Conservation (phyloP, 2,329 filamentous ascomycete species). For the Akanthomyces lecanii region DNA sequence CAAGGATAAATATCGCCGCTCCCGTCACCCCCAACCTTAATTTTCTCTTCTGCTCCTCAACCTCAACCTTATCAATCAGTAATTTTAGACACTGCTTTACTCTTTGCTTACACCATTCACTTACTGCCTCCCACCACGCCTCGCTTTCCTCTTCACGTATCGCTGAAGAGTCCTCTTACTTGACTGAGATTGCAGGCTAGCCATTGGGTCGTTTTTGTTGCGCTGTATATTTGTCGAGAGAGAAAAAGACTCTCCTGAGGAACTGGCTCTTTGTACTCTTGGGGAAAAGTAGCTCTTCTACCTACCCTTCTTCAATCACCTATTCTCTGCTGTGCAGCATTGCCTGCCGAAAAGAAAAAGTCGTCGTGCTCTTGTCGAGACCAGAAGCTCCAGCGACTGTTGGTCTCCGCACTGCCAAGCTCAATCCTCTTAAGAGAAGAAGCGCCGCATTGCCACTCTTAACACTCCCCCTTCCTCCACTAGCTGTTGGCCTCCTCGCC, state of each 20-base stretch:
- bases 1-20: constrained; percentile 15
- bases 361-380: constrained; percentile 4
- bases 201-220: constrained; percentile 5
- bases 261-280: constrained; percentile 3
- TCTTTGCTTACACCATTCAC: not conserved
- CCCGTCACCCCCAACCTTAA: not conserved
- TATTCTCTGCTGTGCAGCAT: constrained; percentile 19
- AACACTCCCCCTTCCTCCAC: constrained; percentile 5
- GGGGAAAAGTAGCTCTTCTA: constrained; percentile 22
- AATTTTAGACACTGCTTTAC: not conserved
- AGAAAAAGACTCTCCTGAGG: not conserved
- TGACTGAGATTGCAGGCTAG: not conserved
- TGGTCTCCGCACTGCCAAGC: not conserved
- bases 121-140: not conserved
- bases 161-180: not conserved
- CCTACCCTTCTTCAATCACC: constrained; percentile 23
- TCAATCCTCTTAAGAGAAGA: constrained; percentile 4
- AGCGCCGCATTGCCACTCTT: constrained; percentile 7
- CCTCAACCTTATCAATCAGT: not conserved
- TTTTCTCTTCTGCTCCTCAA: not conserved
- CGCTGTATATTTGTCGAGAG: not conserved
- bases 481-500: not conserved
- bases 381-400: not conserved
- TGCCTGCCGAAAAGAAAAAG: constrained; percentile 8
- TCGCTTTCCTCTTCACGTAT: not conserved